Conservation (phyloP, 2,329 filamentous ascomycete species). For the Plectosphaerella cucumerina region DNA sequence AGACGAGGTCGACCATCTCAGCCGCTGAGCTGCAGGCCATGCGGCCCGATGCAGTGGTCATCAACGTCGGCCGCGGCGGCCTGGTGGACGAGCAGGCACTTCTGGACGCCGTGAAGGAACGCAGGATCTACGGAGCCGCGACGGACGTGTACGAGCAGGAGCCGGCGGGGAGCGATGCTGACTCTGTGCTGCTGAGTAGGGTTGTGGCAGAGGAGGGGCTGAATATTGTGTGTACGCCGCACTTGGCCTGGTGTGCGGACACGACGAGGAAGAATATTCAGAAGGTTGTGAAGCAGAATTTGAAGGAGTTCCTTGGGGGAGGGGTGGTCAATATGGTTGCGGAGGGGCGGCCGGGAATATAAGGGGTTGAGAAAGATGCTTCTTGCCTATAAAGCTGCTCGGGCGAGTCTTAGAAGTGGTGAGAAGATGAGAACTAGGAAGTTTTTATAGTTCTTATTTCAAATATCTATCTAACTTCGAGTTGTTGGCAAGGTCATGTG, state of each 20-base stretch:
- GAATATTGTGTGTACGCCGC: conserved; percentile 27
- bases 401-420: too few relatives aligned
- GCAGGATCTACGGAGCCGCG: conserved; percentile 26
- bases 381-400: too few relatives aligned
- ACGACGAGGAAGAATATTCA: conserved; percentile 11
- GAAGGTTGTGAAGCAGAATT: conserved; percentile 10
- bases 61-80: conserved; percentile 26
- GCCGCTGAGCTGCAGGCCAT: conserved; percentile 12
- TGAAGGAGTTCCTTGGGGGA: conserved; percentile 6
- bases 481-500: too few relatives aligned
- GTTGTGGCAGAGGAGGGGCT: conserved; percentile 11
- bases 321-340: conserved; percentile 8
- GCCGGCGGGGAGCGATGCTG: conserved; percentile 12
- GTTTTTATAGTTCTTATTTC: neutral
- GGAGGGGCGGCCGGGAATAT: conserved; percentile 3
- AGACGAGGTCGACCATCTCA: conserved; percentile 15
- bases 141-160: conserved; percentile 26
- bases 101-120: conserved; percentile 20
- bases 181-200: conserved; percentile 10
- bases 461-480: neutral
- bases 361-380: neutral
- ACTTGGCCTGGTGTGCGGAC: conserved; percentile 17
- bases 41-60: conserved; percentile 17
- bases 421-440: neutral
- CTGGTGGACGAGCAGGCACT: conserved; percentile 29